Evolutionary conservation across 2,329 filamentous ascomycete genomes (phyloP).

Genomic region (Alternaria conjuncta): DNA sequence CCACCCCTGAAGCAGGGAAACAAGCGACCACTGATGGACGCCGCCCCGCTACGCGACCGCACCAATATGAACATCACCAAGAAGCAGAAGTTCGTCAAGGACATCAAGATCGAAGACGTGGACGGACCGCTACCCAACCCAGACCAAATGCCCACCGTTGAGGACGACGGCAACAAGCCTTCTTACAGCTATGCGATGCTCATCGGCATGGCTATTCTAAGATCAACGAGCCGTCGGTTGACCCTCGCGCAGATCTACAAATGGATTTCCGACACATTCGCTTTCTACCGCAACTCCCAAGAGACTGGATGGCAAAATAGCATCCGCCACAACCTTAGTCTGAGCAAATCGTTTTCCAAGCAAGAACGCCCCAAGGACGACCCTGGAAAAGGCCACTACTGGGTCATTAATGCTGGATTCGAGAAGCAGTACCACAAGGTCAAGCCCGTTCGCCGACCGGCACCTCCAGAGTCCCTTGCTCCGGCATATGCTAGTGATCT

Average conservation of each 20-base stretch:
- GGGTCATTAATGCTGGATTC: conserved; percentile 89
- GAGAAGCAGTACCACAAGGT: conserved; percentile 90
- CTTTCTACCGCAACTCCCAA: conserved; percentile 77
- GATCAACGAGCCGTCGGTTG: conserved; percentile 80
- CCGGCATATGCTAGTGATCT: conserved; percentile 41
- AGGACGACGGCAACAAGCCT: conserved; percentile 89
- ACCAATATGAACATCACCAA: conserved; percentile 56
- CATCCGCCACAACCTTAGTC: conserved; percentile 94
- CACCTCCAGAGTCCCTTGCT: conserved; percentile 51
- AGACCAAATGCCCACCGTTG: conserved; percentile 78
- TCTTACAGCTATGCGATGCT: conserved; percentile 91
- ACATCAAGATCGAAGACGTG: conserved; percentile 55
- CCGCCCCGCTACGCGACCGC: conserved; percentile 74
- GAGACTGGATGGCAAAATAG: conserved; percentile 98
- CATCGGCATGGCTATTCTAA: conserved; percentile 95
- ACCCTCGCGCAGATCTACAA: conserved; percentile 97
- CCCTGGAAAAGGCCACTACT: conserved; percentile 96
- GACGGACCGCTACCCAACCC: conserved; percentile 68
- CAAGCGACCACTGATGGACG: conserved; percentile 73
- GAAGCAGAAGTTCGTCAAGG: conserved; percentile 64
- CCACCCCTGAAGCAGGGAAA: conserved; percentile 41
- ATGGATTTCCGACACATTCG: conserved; percentile 96
- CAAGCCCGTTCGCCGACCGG: conserved; percentile 68
- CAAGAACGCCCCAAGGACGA: conserved; percentile 96
- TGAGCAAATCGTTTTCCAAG: conserved; percentile 97